These are phyloP conservation scores for Eucalyptus polyanthemos DNA, from an alignment of 345 rosid species.

Conservation along the genomic window DNA sequence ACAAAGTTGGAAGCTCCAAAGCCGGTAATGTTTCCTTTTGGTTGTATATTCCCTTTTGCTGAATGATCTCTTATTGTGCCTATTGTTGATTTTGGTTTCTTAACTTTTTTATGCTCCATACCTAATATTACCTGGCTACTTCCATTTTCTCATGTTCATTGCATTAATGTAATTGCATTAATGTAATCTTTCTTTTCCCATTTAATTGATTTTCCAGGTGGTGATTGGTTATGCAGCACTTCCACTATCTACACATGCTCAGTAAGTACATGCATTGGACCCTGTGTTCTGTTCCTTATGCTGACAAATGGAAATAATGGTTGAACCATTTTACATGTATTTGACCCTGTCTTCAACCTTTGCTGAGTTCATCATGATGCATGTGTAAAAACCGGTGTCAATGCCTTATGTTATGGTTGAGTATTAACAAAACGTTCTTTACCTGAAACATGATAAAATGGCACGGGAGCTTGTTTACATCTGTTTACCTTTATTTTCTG, in stretches of 20 bases:
- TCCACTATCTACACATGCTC: constrained; percentile 82
- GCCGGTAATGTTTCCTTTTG: constrained; percentile 47
- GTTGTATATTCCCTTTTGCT: neutral
- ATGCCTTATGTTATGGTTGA: neutral
- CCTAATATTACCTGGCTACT: neutral
- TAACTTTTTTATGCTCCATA: neutral
- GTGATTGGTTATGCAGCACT: constrained; percentile 90
- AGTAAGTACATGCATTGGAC: constrained; percentile 41
- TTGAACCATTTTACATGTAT: neutral
- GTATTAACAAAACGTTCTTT: neutral
- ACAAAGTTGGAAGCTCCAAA: constrained; percentile 98
- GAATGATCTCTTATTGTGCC: neutral
- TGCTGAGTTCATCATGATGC: neutral
- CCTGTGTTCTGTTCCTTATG: neutral
- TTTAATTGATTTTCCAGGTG: constrained; percentile 39
- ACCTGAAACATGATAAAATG: neutral
- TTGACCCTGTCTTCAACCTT: neutral
- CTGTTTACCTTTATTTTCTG: neutral
- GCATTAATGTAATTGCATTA: neutral
- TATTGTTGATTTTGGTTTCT: neutral
- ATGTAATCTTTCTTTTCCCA: neutral
- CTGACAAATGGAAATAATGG: neutral
- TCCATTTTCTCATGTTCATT: neutral
- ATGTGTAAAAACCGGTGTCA: neutral
- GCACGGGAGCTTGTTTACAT: neutral